Evolutionary conservation across 768 basidiomycete species (phyloP).

Genomic region (Cantharellus anzutake): DNA sequence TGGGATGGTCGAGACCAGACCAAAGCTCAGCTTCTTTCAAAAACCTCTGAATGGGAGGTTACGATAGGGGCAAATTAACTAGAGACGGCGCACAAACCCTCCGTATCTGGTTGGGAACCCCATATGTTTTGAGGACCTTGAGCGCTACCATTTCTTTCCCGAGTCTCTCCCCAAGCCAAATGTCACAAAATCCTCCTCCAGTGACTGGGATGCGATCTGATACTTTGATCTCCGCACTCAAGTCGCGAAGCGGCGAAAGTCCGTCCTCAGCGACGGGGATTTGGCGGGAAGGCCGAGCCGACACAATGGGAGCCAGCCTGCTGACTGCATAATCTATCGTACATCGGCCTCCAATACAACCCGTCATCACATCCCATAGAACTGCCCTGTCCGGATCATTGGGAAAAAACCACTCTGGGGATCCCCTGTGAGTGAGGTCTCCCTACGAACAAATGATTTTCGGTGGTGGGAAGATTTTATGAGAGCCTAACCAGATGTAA

Average conservation of each 20-base stretch:
- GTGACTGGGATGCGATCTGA: conserved; percentile 5
- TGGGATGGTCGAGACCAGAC: conserved; percentile 7
- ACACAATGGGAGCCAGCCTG: not conserved
- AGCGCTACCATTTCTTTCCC: conserved; percentile 8
- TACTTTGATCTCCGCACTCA: conserved; percentile 8
- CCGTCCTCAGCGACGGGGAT: not conserved
- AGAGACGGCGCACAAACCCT: not conserved
- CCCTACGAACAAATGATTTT: too few species aligned
- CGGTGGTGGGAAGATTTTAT: too few species aligned
- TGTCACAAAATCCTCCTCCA: conserved; percentile 9
- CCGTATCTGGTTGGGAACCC: not conserved
- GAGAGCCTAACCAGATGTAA: too few species aligned
- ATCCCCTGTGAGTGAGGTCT: too few species aligned
- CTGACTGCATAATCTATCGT: not conserved
- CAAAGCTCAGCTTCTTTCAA: conserved; percentile 5
- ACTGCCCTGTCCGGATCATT: not conserved
- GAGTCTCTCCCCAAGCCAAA: conserved; percentile 7
- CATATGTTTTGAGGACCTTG: conserved; percentile 6
- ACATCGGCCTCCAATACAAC: not conserved
- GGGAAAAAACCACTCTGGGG: not conserved
- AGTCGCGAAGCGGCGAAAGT: not conserved
- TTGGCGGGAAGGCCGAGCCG: not conserved
- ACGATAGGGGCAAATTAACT: not conserved
- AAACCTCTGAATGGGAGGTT: conserved; percentile 1
- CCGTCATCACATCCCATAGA: not conserved